These are phyloP conservation scores for Salix purpurea DNA, from an alignment of 345 rosid species.

Conservation along the genomic window DNA sequence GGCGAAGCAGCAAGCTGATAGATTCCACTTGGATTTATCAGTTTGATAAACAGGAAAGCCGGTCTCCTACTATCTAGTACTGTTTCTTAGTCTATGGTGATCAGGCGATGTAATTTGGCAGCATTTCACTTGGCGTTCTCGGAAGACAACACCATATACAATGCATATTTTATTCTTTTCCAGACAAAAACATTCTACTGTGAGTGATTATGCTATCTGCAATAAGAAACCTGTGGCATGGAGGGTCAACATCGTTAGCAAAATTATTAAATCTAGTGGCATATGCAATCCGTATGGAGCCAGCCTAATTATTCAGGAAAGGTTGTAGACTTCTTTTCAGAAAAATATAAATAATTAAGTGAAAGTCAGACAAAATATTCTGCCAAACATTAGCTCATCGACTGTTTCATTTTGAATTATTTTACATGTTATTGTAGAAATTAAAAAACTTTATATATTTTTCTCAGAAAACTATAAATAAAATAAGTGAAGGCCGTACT, in stretches of 20 bases:
- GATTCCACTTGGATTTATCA: constrained; percentile 4
- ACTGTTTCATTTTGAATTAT: too few relatives aligned
- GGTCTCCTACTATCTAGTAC: background rate
- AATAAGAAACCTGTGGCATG: background rate
- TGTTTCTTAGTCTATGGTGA: background rate
- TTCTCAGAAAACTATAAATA: too few relatives aligned
- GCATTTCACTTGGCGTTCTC: background rate
- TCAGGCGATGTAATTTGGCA: background rate
- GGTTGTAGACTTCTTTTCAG: background rate
- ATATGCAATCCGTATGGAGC: background rate
- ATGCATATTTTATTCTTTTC: background rate
- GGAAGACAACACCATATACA: background rate
- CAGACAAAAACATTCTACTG: background rate
- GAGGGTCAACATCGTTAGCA: background rate
- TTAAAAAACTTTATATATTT: too few relatives aligned
- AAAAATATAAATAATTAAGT: background rate
- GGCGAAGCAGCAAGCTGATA: constrained; percentile 13
- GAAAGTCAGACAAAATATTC: too few relatives aligned
- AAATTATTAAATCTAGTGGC: background rate
- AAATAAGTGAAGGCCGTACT: too few relatives aligned
- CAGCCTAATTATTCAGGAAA: background rate
- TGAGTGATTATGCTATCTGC: background rate
- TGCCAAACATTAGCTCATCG: too few relatives aligned
- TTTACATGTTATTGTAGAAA: too few relatives aligned
- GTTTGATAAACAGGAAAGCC: background rate